A percentile compares a stretch with the other conserved stretches of the same genome.
Evolutionary conservation across 2,329 filamentous ascomycete genomes (phyloP).

Genomic region (Botrytis byssoidea): DNA sequence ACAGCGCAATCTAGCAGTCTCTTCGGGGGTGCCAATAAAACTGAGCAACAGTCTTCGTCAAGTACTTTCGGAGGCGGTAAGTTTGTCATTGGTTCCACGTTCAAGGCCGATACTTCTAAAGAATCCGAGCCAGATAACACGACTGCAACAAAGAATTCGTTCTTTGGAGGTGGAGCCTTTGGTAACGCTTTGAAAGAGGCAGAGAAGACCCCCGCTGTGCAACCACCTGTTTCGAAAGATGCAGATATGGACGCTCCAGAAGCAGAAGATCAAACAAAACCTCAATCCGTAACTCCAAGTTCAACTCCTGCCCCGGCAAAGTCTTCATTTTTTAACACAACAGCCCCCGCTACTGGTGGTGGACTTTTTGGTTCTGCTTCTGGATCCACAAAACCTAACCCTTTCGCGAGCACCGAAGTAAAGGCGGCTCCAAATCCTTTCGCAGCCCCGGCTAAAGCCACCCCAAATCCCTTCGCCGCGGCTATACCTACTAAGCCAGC

Average conservation of each 20-base stretch:
- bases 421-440: slow-evolving; percentile 12
- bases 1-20: slow-evolving; percentile 19
- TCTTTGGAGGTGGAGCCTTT: slow-evolving; percentile 61
- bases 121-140: slow-evolving; percentile 55
- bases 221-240: slow-evolving; percentile 44
- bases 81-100: slow-evolving; percentile 38
- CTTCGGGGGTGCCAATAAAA: slow-evolving; percentile 43
- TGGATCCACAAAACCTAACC: slow-evolving; percentile 25
- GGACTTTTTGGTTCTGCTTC: slow-evolving; percentile 28
- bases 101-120: slow-evolving; percentile 50
- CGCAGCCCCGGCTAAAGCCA: slow-evolving; percentile 8
- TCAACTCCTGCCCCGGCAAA: slow-evolving; percentile 33
- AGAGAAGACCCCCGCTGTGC: slow-evolving; percentile 38
- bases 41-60: slow-evolving; percentile 34
- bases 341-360: slow-evolving; percentile 22
- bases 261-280: slow-evolving; percentile 22
- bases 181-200: slow-evolving; percentile 54
- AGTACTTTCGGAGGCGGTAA: slow-evolving; percentile 25
- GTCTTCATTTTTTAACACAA: slow-evolving; percentile 26
- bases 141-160: slow-evolving; percentile 45
- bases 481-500: slow-evolving; percentile 16
- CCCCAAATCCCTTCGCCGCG: slow-evolving; percentile 29
- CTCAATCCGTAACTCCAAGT: slow-evolving; percentile 29
- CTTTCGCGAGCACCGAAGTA: slow-evolving; percentile 23
- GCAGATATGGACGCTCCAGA: slow-evolving; percentile 48